Percentiles rank a stretch among this genome's conserved stretches.
Conservation (phyloP, 164 flowering plant species). For the Liriodendron chinense region DNA sequence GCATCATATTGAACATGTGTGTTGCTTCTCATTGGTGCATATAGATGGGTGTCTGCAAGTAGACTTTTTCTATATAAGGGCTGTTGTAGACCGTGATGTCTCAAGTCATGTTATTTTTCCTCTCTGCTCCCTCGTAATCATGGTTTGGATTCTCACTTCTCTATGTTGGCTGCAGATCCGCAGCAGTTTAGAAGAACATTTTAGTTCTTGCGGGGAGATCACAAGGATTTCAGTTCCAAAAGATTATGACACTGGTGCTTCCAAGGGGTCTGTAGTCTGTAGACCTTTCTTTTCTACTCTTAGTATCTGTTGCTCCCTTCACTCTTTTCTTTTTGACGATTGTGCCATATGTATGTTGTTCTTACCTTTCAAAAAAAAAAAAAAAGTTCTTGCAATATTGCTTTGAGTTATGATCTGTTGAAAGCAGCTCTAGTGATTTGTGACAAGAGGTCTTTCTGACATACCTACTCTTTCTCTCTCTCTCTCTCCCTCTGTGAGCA, state of each 20-base stretch:
- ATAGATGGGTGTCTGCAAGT: not conserved
- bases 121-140: not conserved
- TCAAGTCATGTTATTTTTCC: not conserved
- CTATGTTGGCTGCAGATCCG: slow-evolving; percentile 39
- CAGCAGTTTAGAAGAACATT: slow-evolving; percentile 50
- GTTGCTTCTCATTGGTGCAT: not conserved
- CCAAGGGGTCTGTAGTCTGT: slow-evolving; percentile 66
- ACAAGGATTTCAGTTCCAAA: slow-evolving; percentile 60
- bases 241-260: slow-evolving; percentile 52
- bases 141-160: not conserved
- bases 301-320: not conserved
- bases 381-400: no score
- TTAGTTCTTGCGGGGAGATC: slow-evolving; percentile 78
- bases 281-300: not conserved
- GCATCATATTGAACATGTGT: not conserved
- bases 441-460: no score
- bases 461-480: no score
- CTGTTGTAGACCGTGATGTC: not conserved
- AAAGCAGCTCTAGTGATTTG: no score
- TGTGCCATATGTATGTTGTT: not conserved
- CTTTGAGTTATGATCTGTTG: no score
- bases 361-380: no score
- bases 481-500: no score
- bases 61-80: not conserved
- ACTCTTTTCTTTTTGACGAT: not conserved